Evolutionary conservation across 768 basidiomycete genomes (phyloP).

Genomic region (Boletus rufocinnamomeus): DNA sequence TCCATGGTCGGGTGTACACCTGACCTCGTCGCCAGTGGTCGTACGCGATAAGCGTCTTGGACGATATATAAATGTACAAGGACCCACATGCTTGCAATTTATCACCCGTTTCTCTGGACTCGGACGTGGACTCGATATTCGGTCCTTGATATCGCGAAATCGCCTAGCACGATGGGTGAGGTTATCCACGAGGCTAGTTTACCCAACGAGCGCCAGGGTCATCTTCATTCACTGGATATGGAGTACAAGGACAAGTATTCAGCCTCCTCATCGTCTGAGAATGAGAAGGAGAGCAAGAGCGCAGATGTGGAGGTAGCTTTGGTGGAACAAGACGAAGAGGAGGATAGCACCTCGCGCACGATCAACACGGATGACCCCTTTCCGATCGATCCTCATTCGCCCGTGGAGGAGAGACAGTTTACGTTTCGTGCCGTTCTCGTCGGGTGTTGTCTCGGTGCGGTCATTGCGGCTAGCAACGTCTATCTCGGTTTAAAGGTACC

Average conservation of each 20-base stretch:
- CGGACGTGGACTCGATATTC: not conserved
- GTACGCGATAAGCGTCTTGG: conserved; percentile 13
- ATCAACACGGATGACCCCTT: conserved; percentile 45
- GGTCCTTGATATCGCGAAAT: not conserved
- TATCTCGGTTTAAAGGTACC: conserved; percentile 61
- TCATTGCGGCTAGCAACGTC: conserved; percentile 64
- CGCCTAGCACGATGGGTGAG: not conserved
- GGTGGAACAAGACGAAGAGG: not conserved
- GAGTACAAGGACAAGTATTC: not conserved
- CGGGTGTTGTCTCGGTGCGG: conserved; percentile 51
- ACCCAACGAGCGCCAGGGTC: not conserved
- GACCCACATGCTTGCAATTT: not conserved
- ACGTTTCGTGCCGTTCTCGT: conserved; percentile 54
- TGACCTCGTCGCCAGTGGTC: not conserved
- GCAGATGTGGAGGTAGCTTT: conserved; percentile 3
- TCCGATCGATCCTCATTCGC: conserved; percentile 50
- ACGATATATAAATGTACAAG: not conserved
- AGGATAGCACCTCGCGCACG: not conserved
- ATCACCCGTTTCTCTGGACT: not conserved
- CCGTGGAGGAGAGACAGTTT: conserved; percentile 47
- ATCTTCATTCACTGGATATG: not conserved
- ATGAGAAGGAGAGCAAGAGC: conserved; percentile 1
- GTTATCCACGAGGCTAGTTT: not conserved
- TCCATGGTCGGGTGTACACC: conserved; percentile 1
- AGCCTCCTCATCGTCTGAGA: not conserved